Evolutionary conservation across 768 basidiomycete genomes (phyloP), one percentile per base, ranked within the genome.

Genomic region (Phlebiopsis flavidoalba): DNA sequence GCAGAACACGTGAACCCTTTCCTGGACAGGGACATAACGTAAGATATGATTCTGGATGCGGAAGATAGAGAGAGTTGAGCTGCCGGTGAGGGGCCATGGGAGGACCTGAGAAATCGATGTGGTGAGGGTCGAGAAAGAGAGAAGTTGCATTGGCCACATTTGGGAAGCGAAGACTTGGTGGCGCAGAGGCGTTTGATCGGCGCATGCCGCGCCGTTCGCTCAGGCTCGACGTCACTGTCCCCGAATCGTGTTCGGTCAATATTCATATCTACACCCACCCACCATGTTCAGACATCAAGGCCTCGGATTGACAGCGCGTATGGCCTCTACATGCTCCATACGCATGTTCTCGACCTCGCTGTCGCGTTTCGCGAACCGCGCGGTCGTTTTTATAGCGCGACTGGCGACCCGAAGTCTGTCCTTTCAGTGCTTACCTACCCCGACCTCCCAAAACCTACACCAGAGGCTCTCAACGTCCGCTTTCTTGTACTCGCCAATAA

Each of bases 401-500:
- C 79, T 65, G 91, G 91, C 36, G 77, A 83, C 49, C 88, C 90
- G 3, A 63, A 78, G 11, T 69, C 79, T n/a, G 88, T 89, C 37
- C 76, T 93, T 51, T 74, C 72, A 8, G 77, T 79, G 2, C 62
- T 83, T 47, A 79, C 81, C 0, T 85, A 82, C 65, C 81, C 82
- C 0, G 61, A 77, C 1, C 76, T 86, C 10, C 76, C 83, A 8
- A 67, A 79, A 0, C 88, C 90, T 1, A 66, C 76, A 6, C 76
- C 83, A n/a, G 73, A 76, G 59, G 81, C 86, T 0, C 72, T 85
- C 37, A 90, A 89, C 69, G 70, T 93, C 70, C 80, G 78, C 63
- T 83, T n/a, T 88, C 69, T 74, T 88, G 12, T 79, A 91, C 21
- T 79, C 89, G 5, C 88, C 91, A 8, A 83, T 93, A 60, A 93